Evolutionary conservation across 441 rosid genomes (phyloP).

Genomic region (Biscutella laevigata): DNA sequence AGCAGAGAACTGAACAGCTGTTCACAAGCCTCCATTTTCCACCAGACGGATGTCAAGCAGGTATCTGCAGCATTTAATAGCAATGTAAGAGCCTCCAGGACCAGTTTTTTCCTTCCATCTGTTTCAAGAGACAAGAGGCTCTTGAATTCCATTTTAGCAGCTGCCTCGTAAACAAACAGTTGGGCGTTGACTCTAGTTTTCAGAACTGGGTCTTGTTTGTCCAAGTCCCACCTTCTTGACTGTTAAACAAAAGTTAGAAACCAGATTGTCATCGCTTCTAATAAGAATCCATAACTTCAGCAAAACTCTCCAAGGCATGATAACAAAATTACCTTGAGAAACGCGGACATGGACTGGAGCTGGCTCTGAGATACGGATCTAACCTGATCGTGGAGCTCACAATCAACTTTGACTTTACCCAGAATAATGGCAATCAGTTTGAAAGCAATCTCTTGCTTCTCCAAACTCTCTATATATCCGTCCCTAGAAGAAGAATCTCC

Average conservation of each 20-base stretch:
- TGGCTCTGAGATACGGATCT: slow-evolving; percentile 54
- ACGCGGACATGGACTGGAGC: slow-evolving; percentile 61
- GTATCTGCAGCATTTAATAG: slow-evolving; percentile 69
- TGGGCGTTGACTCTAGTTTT: slow-evolving; percentile 58
- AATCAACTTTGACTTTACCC: slow-evolving; percentile 45
- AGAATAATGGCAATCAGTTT: slow-evolving; percentile 51
- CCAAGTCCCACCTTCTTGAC: slow-evolving; percentile 78
- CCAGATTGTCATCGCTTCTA: not conserved
- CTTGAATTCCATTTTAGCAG: slow-evolving; percentile 50
- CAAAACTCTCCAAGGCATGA: not conserved
- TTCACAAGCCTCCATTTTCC: slow-evolving; percentile 68
- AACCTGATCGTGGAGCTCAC: slow-evolving; percentile 48
- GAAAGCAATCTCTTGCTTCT: slow-evolving; percentile 67
- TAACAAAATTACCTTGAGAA: slow-evolving; percentile 53
- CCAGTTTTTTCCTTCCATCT: slow-evolving; percentile 59
- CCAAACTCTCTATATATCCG: slow-evolving; percentile 58
- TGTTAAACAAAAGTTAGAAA: slow-evolving; percentile 24
- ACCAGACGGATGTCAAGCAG: slow-evolving; percentile 71
- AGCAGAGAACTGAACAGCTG: slow-evolving; percentile 63
- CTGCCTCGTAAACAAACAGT: slow-evolving; percentile 68
- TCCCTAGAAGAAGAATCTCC: slow-evolving; percentile 37
- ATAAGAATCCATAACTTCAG: not conserved
- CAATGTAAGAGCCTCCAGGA: slow-evolving; percentile 59
- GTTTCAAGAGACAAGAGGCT: slow-evolving; percentile 56
- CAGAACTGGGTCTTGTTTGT: slow-evolving; percentile 54